Percentiles rank a stretch among this genome's conserved stretches.
Evolutionary conservation across 1,284 basidiomycete species (phyloP).

Genomic region (Termitomyces sp.): DNA sequence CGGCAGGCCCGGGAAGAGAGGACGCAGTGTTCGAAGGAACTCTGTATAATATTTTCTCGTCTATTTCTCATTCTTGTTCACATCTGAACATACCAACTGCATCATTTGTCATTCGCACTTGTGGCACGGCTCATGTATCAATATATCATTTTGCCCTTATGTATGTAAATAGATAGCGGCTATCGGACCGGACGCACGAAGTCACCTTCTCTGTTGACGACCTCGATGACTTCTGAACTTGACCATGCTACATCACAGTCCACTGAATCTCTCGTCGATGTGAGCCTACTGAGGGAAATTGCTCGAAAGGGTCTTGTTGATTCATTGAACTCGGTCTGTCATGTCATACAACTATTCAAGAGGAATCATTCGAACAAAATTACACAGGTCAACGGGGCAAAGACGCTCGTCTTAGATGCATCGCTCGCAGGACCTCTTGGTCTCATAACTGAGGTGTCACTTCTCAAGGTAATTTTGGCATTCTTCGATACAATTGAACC

Average conservation of each 20-base stretch:
- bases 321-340: conserved; percentile 73
- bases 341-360: background rate
- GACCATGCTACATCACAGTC: conserved; percentile 23
- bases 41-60: conserved; percentile 37
- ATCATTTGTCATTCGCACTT: background rate
- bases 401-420: conserved; percentile 92
- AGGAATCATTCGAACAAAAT: background rate
- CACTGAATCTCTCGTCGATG: conserved; percentile 50
- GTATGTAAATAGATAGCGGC: background rate
- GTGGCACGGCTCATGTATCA: background rate
- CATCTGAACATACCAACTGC: background rate
- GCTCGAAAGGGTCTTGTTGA: conserved; percentile 75
- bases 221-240: conserved; percentile 23
- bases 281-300: conserved; percentile 69
- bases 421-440: conserved; percentile 89
- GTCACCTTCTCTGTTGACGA: background rate
- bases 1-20: conserved; percentile 50
- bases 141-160: background rate
- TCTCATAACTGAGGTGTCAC: conserved; percentile 86
- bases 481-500: background rate
- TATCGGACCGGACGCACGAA: conserved; percentile 3
- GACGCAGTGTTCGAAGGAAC: conserved; percentile 71
- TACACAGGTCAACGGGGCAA: conserved; percentile 82
- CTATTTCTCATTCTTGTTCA: background rate
- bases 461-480: conserved; percentile 68